These are phyloP conservation scores for Phytophthora pinifolia DNA, from an alignment of 352 stramenopile genomes.

Conservation along the genomic window DNA sequence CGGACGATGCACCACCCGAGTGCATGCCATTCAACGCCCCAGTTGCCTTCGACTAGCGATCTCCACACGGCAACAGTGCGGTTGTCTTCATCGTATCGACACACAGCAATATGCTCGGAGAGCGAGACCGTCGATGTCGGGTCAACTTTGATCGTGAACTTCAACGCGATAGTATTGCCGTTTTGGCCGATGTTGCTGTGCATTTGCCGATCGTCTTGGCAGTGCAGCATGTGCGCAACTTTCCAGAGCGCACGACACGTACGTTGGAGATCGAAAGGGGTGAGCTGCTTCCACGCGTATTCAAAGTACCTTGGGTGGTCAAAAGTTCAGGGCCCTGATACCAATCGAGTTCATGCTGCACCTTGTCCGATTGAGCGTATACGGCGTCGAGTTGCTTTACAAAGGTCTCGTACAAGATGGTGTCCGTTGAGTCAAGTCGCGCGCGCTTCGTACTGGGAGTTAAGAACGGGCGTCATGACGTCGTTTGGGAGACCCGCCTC, in stretches of 20 bases:
- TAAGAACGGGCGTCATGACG: not conserved
- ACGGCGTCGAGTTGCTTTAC: slow-evolving; percentile 6
- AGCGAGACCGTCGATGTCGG: not conserved
- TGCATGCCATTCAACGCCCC: slow-evolving; percentile 7
- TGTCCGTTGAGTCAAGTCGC: not conserved
- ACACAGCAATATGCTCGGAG: slow-evolving; percentile 24
- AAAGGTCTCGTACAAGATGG: slow-evolving; percentile 10
- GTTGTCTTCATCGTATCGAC: slow-evolving; percentile 42
- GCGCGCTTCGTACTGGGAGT: not conserved
- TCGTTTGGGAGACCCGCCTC: not conserved
- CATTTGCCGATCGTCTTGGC: slow-evolving; percentile 2
- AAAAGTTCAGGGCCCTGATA: not conserved
- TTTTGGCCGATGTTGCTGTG: not conserved
- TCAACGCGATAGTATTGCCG: slow-evolving; percentile 8
- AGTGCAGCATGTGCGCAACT: slow-evolving; percentile 11
- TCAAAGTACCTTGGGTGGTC: slow-evolving; percentile 9
- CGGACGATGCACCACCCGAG: slow-evolving; percentile 15
- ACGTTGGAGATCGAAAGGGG: slow-evolving; percentile 5
- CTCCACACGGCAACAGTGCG: slow-evolving; percentile 52
- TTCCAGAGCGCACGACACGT: slow-evolving; percentile 8
- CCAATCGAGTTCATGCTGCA: slow-evolving; percentile 3
- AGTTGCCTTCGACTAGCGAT: slow-evolving; percentile 31
- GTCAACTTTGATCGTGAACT: slow-evolving; percentile 2
- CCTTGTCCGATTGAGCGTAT: slow-evolving; percentile 8
- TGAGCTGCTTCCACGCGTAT: slow-evolving; percentile 9